Evolutionary conservation across 371 early-diverging fungal genomes (phyloP), one percentile per base, ranked within the genome.

Genomic region (Apophysomyces ossiformis): DNA sequence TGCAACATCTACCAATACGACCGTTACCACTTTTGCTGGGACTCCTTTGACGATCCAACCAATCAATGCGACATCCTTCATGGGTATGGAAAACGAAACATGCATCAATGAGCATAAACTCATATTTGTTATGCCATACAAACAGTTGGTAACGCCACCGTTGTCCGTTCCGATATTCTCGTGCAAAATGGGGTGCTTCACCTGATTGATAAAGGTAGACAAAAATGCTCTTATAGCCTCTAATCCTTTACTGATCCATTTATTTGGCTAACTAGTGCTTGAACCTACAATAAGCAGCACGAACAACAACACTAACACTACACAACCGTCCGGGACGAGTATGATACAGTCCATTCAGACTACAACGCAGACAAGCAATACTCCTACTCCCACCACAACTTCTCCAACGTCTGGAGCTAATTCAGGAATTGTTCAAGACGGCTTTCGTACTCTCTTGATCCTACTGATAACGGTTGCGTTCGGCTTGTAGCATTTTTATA

Each of bases 131-230:
- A 18, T 50, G n/a, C 9, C 21, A n/a, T 7, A n/a, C 16, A 1
- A 2, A 18, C 47, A 63, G 74, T 80, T 39, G 75, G 83, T 44
- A 68, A 76, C 58, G 73, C 78, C 8, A 68, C 57, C 1, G 61
- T 85, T 41, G 75, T 75, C 15, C 43, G 67, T 1, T 56, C 75
- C n/a, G 72, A 85, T 46, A 69, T 81, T 16, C 54, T 85, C 39
- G 68, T 71, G 37, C 68, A 79, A 58, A 79, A 79, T 56, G 85
- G 85, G 61, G 82, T 85, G 6, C 74, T 85, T 56, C 83, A 85
- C 58, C 38, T 81, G 7, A 79, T 85, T 59, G 72, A 79, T 67
- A 54, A 64, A 38, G 69, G 63, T 70, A 72, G 54, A 50, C 21
- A 11, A n/a, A 7, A 5, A n/a, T 13, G 1, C 13, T 50, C 5